These are phyloP conservation scores for Saitozyma podzolica DNA, from an alignment of 768 basidiomycete genomes.

Conservation along the genomic window DNA sequence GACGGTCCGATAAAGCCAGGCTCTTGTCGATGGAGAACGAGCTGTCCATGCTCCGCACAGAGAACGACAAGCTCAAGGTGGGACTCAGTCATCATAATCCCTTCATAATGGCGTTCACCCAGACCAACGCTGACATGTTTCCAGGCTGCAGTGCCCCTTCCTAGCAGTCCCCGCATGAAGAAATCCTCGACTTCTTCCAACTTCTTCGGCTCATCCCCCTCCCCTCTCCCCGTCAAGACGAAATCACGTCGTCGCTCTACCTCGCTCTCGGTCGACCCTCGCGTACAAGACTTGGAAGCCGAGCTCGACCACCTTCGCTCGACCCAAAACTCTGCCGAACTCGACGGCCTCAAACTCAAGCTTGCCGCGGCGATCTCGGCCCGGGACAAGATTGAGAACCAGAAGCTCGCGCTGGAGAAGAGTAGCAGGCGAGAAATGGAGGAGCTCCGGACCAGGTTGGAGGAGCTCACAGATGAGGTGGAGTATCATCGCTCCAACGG, in stretches of 20 bases:
- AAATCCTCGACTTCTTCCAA: conserved; percentile 6
- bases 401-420: conserved; percentile 45
- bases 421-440: conserved; percentile 37
- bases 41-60: conserved; percentile 22
- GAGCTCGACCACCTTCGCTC: not conserved
- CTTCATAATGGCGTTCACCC: not conserved
- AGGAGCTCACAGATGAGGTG: conserved; percentile 47
- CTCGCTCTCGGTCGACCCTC: conserved; percentile 1
- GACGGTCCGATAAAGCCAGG: conserved; percentile 22
- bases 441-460: conserved; percentile 33
- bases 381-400: conserved; percentile 48
- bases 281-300: no score
- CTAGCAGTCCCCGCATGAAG: not conserved
- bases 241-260: conserved; percentile 17
- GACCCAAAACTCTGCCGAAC: conserved; percentile 18
- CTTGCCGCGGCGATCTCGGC: conserved; percentile 31
- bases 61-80: conserved; percentile 26
- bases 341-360: conserved; percentile 35
- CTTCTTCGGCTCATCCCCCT: conserved; percentile 11
- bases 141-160: not conserved
- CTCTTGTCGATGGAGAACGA: conserved; percentile 34
- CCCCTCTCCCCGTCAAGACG: conserved; percentile 7
- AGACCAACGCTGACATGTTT: not conserved
- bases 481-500: conserved; percentile 29
- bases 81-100: not conserved